Percentiles rank a stretch among this genome's conserved stretches.
phyloP scores from a whole-genome alignment of 1,284 basidiomycete species.

The Kwoniella shivajii region DNA sequence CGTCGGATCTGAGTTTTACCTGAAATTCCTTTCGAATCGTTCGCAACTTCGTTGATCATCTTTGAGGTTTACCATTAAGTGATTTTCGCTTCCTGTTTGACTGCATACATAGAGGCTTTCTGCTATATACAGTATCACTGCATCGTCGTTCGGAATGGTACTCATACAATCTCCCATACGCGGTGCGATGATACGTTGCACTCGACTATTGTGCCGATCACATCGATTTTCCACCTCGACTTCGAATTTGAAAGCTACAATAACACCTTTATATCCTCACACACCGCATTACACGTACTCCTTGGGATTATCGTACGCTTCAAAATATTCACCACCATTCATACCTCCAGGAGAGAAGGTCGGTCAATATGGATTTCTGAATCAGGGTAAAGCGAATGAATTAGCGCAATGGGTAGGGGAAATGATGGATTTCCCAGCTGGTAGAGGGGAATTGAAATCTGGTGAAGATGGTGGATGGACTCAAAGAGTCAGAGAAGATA shows the following conservation, averaged over 20 bases:
- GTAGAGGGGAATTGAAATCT: constrained; percentile 40
- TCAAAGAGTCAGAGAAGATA: constrained; percentile 23
- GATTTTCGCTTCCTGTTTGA: too few relatives aligned
- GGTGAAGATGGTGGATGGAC: constrained; percentile 37
- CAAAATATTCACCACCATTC: constrained; percentile 53
- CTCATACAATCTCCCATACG: too few relatives aligned
- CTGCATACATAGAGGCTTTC: too few relatives aligned
- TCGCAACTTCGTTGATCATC: too few relatives aligned
- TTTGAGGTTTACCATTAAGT: too few relatives aligned
- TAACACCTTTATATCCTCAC: constrained; percentile 17
- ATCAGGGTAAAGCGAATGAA: constrained; percentile 9
- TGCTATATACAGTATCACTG: too few relatives aligned
- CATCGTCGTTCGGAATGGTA: too few relatives aligned
- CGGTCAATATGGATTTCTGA: constrained; percentile 20
- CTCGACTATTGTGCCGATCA: too few relatives aligned
- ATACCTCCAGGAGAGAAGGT: constrained; percentile 18
- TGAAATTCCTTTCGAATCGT: too few relatives aligned
- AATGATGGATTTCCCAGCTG: constrained; percentile 40
- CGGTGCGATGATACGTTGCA: too few relatives aligned
- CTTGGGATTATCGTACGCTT: constrained; percentile 51
- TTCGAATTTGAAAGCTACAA: neutral
- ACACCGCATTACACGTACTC: constrained; percentile 40
- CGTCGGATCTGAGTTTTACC: too few relatives aligned
- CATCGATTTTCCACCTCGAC: neutral
- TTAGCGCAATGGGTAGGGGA: constrained; percentile 44